Base-by-base conservation (phyloP, 331 rosid genomes). In the Cydonia oblonga region DNA sequence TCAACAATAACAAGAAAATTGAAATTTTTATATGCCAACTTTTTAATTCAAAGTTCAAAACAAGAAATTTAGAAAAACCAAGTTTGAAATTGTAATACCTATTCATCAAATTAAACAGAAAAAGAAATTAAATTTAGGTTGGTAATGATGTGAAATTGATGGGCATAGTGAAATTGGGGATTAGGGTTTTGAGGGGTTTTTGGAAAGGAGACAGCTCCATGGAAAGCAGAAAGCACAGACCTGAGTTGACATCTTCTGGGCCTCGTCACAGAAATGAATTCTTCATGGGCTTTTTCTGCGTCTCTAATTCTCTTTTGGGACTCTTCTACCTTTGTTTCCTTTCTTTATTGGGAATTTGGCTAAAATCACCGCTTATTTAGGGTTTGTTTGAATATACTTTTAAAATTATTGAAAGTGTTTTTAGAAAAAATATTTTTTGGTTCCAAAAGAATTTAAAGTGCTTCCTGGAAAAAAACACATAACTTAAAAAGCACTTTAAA, bases 101-200 rank as follows among this genome's bases (percentile, higher is more conserved):
- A 32, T 23, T 28, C 64, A 53, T 58, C 15, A 30, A 58, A 42
- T 40, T 42, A 60, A 40, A 16, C 28, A 71, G 26, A 63, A 8
- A 40, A 52, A 7, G 16, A 53, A 3, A 11, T 23, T 24, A 51
- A 65, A 22, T 38, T 71, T 38, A 69, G 71, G 33, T 12, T 33
- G 22, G 65, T 18, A 22, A 42, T n/a, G 56, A 10, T 16, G 32
- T 40, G 38, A 13, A 66, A 30, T 6, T 13, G 38, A 25, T 8
- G 24, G 28, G 25, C 52, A 42, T 19, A 22, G 46, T 49, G 22
- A 2, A 18, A 38, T 77, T 67, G 64, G 70, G 53, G 53, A 59
- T 75, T 67, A 71, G 77, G 84, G 80, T 56, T 76, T 49, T 75
- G 62, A 49, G 3, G 28, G 68, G 77, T 74, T 49, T 51, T 60